Evolutionary conservation across 108 stramenopile species (phyloP), one percentile per base, ranked within the genome.

Genomic region (Cyclotella sp.): DNA sequence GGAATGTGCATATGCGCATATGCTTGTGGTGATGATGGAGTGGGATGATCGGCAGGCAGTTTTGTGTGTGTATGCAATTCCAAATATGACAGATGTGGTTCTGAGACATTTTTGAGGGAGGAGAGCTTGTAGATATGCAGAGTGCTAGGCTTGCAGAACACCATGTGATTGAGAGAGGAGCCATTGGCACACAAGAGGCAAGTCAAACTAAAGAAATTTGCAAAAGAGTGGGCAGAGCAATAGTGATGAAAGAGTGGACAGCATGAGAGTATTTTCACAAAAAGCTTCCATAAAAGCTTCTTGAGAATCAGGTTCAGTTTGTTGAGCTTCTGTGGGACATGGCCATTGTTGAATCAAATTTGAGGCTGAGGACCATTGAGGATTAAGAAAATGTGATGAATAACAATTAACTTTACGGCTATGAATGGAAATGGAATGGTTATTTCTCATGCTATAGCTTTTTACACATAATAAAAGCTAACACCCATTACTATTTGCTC

Each of bases 391-490:
- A 5, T 6, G 2, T 6, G 34, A 34, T 6, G 34, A 34, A 34
- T 34, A 34, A 34, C 34, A 34, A 34, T 6, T 34, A 34, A 6
- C 2, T 34, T 34, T 34, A 6, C 6, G 6, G 34, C 34, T 34
- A 34, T 34, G 34, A 2, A 34, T 34, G 4, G 34, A 5, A 34
- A 5, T 34, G 34, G 34, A 34, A 34, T 34, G 34, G 6, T 34
- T 34, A 34, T 34, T 34, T n/a, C n/a, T 6, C 2, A 6, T 5
- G 2, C 34, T 34, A 5, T 34, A 34, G 6, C 51, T 92, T 91
- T 13, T 91, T 96, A 63, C 91, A 96, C 6, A 97, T 99, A 30
- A 99, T 95, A 77, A 97, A 68, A 99, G 98, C 76, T 98, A 98
- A 68, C 98, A 98, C 39, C 97, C 98, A 78, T 98, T 98, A 5